Evolutionary conservation across 192 early-diverging fungal species (phyloP), one percentile per base, ranked within the genome.

Genomic region (Spizellomyces punctatus): DNA sequence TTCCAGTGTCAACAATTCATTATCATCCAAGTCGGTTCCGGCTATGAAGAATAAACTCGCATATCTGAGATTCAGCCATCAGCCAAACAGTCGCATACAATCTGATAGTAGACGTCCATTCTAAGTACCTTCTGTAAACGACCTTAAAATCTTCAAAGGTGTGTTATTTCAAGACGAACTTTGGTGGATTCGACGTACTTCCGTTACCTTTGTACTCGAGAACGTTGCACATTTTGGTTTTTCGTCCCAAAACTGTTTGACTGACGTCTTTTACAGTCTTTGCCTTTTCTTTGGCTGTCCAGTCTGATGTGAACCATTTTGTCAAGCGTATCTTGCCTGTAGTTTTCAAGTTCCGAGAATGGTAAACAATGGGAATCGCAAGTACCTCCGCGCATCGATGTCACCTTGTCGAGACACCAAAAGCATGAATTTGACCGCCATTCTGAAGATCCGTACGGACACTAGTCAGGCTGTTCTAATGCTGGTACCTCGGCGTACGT

Each of bases 181-280:
- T 36, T 36, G 17, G 66, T 22, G 54, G 2, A 36, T 1, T 17
- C 5, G 8, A 47, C 0, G 62, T 21, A 36, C 27, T 36, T 36
- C 27, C 3, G 27, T 36, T 36, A 74, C 90, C 92, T 85, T 95
- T 95, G 80, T 96, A 95, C 81, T 99, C 97, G 63, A 99, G 82
- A 71, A 99, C 96, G 76, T 99, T 99, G 83, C 95, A 98, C 92
- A 98, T 96, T 79, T 95, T 96, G 5, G 94, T 88, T 72, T 90
- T 86, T 67, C 96, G 86, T 55, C 91, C 81, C 7, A 97, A 82
- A 0, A 98, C 96, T 17, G 95, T 88, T 68, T 92, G 91, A 44
- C 91, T 92, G 42, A 95, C 93, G 57, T 99, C 95, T 79, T 97
- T 97, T 45, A 96, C 87, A 64, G 92, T 94, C 79, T 96, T 95